Conservation (phyloP, 148 eudicot species). For the Amaranthus hypochondriacus region DNA sequence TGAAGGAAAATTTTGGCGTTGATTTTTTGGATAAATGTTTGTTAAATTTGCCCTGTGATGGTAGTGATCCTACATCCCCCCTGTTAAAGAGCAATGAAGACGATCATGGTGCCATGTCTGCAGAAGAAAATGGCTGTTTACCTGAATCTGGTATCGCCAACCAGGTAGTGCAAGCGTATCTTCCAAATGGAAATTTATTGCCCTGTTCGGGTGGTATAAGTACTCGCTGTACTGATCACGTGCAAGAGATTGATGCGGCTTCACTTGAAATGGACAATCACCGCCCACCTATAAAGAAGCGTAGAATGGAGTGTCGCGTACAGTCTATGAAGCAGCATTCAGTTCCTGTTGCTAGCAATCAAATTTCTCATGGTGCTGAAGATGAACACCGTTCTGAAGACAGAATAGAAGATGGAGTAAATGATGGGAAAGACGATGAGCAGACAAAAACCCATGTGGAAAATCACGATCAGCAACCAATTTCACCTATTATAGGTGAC, state of each 20-base stretch:
- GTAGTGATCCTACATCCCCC: too few relatives aligned
- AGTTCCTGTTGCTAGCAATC: slow-evolving; percentile 18
- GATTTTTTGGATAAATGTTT: slow-evolving; percentile 19
- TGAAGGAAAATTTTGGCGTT: slow-evolving; percentile 45
- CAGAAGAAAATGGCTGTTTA: too few relatives aligned
- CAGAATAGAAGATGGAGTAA: background rate
- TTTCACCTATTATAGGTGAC: slow-evolving; percentile 27
- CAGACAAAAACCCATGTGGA: background rate
- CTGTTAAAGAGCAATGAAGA: too few relatives aligned
- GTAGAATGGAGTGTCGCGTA: background rate
- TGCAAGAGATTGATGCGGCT: too few relatives aligned
- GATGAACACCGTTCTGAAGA: background rate
- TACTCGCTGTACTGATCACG: too few relatives aligned
- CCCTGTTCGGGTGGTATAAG: too few relatives aligned
- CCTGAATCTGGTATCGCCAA: too few relatives aligned
- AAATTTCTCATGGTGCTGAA: slow-evolving; percentile 13
- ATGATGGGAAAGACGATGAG: background rate
- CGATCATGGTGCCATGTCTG: too few relatives aligned
- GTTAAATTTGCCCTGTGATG: slow-evolving; percentile 12
- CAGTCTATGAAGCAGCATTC: slow-evolving; percentile 20
- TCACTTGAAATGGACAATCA: slow-evolving; percentile 11
- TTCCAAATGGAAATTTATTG: too few relatives aligned
- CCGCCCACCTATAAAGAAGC: too few relatives aligned
- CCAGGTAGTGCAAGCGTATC: too few relatives aligned
- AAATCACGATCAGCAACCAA: slow-evolving; percentile 13